Base-by-base conservation (phyloP, 2,329 filamentous ascomycete genomes). In the Sporothrix variecibatus region DNA sequence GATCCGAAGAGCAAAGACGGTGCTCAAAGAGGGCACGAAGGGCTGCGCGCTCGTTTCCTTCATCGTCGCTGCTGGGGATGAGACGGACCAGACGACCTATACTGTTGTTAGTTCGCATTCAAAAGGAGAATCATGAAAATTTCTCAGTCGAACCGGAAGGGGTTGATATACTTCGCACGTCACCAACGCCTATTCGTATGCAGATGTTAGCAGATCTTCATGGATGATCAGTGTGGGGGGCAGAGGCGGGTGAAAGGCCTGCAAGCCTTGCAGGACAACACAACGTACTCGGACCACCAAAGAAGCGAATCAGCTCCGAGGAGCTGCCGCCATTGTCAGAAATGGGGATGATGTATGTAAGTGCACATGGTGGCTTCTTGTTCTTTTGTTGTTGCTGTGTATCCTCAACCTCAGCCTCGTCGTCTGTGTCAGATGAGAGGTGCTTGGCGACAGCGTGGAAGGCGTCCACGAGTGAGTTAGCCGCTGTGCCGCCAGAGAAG, bases 261-360 rank as follows among this genome's bases (percentile, higher is more conserved):
- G 12, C 1, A 20, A 49, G 3, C 2, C 4, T n/a, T 23, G 49
- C 49, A 9, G 51, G 17, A 53, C 51, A 53, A 46, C 43, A 28
- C 23, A 23, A 75, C 83, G 73, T 84, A 92, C 95, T 95, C 77
- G 95, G 95, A 0, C 96, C 96, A 17, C 95, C 96, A 83, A 98
- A 96, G 49, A 98, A 94, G 49, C 96, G 89, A 77, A 98, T 97
- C 79, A 98, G 86, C 84, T 98, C 95, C 62, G 94, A 97, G 2
- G 94, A 97, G 78, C 93, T 97, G 53, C 95, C 95, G 68, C 95
- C 95, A 82, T 98, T 98, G 83, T 98, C 95, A 77, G 93, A 96
- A 81, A 98, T 97, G 49, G 95, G 95, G 71, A 98, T 97, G 75
- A 98, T 90, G 82, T 97, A 97, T 82, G 90, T 94, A 58, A 97